Percentiles rank a stretch among this genome's conserved stretches.
Evolutionary conservation across 441 rosid species (phyloP).

Genomic region (Pelargonium australe): DNA sequence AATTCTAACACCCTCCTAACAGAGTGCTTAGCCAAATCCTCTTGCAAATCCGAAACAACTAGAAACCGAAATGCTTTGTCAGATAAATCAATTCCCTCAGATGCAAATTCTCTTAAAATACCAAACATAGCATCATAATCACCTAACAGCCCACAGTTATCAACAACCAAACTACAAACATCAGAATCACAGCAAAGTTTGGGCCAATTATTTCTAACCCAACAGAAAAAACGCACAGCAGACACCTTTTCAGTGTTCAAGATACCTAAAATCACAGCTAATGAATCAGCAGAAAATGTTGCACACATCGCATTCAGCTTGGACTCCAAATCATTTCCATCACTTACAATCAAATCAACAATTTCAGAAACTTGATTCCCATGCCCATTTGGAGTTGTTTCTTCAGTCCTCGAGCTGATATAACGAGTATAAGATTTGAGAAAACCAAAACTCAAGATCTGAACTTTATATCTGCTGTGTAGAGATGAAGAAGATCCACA

Average conservation of each 20-base stretch:
- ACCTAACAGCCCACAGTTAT: conserved; percentile 44
- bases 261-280: conserved; percentile 22
- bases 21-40: conserved; percentile 20
- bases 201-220: conserved; percentile 31
- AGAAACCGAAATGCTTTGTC: conserved; percentile 44
- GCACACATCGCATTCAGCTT: conserved; percentile 31
- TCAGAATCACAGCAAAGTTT: conserved; percentile 27
- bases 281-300: conserved; percentile 27
- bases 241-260: conserved; percentile 35
- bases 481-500: conserved; percentile 5
- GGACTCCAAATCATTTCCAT: conserved; percentile 27
- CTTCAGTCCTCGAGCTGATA: conserved; percentile 4
- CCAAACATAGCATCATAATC: conserved; percentile 28
- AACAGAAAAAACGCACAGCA: conserved; percentile 38
- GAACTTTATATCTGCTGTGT: conserved; percentile 8
- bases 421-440: conserved; percentile 6
- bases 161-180: conserved; percentile 39
- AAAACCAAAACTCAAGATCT: conserved; percentile 15
- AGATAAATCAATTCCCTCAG: conserved; percentile 21
- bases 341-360: conserved; percentile 25
- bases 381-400: conserved; percentile 7
- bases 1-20: conserved; percentile 27
- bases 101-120: conserved; percentile 30
- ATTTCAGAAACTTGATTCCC: conserved; percentile 17
- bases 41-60: conserved; percentile 16